These are phyloP conservation scores for Xylaria grammica DNA, from an alignment of 495 filamentous ascomycete genomes.

Conservation along the genomic window DNA sequence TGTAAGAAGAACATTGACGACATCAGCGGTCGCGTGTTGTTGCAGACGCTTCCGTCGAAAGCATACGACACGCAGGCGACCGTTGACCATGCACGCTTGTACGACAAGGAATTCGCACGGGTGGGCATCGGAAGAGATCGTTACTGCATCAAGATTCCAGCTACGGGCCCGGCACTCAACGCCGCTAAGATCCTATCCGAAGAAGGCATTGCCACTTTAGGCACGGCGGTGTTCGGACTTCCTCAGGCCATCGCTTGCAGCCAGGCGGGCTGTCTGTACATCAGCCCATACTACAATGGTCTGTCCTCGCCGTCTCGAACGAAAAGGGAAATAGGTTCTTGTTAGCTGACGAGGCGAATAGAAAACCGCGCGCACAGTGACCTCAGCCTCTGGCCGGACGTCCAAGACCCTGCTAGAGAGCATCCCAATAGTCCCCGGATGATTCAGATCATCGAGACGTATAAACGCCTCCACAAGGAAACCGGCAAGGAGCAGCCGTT, in stretches of 20 bases:
- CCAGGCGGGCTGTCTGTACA: conserved; percentile 34
- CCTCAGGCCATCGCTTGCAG: conserved; percentile 37
- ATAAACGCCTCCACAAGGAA: conserved; percentile 44
- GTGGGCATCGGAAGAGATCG: conserved; percentile 46
- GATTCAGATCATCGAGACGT: conserved; percentile 44
- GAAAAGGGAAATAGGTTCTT: background rate
- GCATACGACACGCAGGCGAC: conserved; percentile 46
- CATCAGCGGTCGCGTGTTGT: conserved; percentile 46
- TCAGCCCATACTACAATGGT: conserved; percentile 45
- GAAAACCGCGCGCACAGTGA: conserved; percentile 39
- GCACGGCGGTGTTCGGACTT: conserved; percentile 36
- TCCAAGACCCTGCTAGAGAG: conserved; percentile 42
- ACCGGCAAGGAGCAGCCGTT: conserved; percentile 49
- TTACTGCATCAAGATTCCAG: conserved; percentile 39
- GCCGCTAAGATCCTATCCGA: conserved; percentile 34
- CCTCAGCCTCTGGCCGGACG: conserved; percentile 32
- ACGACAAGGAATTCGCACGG: conserved; percentile 46
- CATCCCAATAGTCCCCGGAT: conserved; percentile 46
- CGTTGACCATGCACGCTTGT: conserved; percentile 45
- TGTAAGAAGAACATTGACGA: conserved; percentile 49
- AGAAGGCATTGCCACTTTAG: conserved; percentile 36
- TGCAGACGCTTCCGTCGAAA: conserved; percentile 45
- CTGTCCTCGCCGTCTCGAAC: conserved; percentile 6
- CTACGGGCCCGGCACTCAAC: conserved; percentile 36
- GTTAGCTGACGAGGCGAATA: background rate